These are phyloP conservation scores for Thymus quinquecostatus DNA, from an alignment of 257 asterid species.

Conservation along the genomic window DNA sequence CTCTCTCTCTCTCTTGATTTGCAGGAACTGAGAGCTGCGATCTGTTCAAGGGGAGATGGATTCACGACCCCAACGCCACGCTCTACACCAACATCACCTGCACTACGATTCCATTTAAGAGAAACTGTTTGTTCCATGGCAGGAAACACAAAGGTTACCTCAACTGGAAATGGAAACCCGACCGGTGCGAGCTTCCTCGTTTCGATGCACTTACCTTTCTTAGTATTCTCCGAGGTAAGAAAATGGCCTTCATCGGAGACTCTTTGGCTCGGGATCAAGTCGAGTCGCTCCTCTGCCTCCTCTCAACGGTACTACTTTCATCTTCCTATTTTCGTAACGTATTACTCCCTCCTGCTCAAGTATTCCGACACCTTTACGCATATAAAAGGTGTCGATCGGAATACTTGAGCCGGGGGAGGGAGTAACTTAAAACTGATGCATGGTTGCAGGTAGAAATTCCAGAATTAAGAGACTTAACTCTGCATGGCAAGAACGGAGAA, in stretches of 20 bases:
- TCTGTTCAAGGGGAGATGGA: slow-evolving; percentile 67
- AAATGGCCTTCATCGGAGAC: slow-evolving; percentile 82
- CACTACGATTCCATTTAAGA: slow-evolving; percentile 46
- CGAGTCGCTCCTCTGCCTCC: slow-evolving; percentile 79
- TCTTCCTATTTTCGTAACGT: neutral
- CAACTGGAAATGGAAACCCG: slow-evolving; percentile 84
- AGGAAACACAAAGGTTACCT: slow-evolving; percentile 53
- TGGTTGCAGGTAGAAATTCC: slow-evolving; percentile 60
- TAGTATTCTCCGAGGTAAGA: slow-evolving; percentile 47
- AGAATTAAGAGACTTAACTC: neutral
- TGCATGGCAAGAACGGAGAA: slow-evolving; percentile 18
- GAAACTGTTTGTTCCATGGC: slow-evolving; percentile 66
- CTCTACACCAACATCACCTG: slow-evolving; percentile 64
- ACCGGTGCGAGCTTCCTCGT: slow-evolving; percentile 54
- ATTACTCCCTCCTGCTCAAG: too few relatives aligned
- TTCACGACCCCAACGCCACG: slow-evolving; percentile 37
- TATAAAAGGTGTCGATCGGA: too few relatives aligned
- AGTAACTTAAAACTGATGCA: too few relatives aligned
- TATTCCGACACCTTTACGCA: too few relatives aligned
- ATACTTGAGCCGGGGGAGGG: too few relatives aligned
- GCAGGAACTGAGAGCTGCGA: slow-evolving; percentile 44
- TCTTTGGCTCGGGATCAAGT: slow-evolving; percentile 71
- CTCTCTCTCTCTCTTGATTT: too few relatives aligned
- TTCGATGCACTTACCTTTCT: slow-evolving; percentile 52
- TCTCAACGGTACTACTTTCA: slow-evolving; percentile 53